phyloP scores from a whole-genome alignment of 352 stramenopile genomes.

The Phytopythium montanum region DNA sequence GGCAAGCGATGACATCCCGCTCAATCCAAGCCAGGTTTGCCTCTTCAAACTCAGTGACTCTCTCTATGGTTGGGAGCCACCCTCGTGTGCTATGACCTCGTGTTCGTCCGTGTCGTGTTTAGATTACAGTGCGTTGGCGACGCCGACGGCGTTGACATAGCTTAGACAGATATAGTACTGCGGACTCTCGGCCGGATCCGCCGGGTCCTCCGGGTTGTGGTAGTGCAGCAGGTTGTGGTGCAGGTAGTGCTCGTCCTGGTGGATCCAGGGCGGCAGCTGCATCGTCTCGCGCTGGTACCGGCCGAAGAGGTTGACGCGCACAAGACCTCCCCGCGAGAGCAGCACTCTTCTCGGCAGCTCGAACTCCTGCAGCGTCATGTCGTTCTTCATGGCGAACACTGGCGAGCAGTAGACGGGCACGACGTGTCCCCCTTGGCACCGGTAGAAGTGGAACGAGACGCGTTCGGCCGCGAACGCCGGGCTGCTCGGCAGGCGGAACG shows the following conservation, averaged over 20 bases:
- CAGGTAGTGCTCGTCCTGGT: slow-evolving; percentile 12
- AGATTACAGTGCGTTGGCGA: slow-evolving; percentile 8
- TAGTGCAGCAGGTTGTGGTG: slow-evolving; percentile 28
- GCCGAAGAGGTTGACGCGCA: slow-evolving; percentile 61
- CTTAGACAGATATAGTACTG: slow-evolving; percentile 84
- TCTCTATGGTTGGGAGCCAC: not conserved
- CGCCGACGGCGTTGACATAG: slow-evolving; percentile 46
- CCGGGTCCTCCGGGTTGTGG: slow-evolving; percentile 1
- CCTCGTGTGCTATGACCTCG: not conserved
- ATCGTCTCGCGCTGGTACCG: slow-evolving; percentile 75
- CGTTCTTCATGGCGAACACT: slow-evolving; percentile 54
- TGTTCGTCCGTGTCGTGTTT: not conserved
- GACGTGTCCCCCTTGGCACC: slow-evolving; percentile 13
- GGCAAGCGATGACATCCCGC: not conserved
- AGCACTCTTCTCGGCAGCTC: slow-evolving; percentile 45
- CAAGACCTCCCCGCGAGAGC: slow-evolving; percentile 29
- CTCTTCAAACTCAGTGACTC: not conserved
- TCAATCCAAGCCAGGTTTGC: not conserved
- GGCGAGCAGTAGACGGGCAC: slow-evolving; percentile 52
- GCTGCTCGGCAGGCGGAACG: slow-evolving; percentile 74
- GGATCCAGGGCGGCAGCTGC: slow-evolving; percentile 33
- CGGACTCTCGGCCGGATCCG: slow-evolving; percentile 13
- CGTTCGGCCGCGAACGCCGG: slow-evolving; percentile 68
- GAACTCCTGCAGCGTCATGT: slow-evolving; percentile 72
- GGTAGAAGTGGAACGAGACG: slow-evolving; percentile 73